phyloP scores from a whole-genome alignment of 148 eudicot genomes.

The Arbutus unedo region DNA sequence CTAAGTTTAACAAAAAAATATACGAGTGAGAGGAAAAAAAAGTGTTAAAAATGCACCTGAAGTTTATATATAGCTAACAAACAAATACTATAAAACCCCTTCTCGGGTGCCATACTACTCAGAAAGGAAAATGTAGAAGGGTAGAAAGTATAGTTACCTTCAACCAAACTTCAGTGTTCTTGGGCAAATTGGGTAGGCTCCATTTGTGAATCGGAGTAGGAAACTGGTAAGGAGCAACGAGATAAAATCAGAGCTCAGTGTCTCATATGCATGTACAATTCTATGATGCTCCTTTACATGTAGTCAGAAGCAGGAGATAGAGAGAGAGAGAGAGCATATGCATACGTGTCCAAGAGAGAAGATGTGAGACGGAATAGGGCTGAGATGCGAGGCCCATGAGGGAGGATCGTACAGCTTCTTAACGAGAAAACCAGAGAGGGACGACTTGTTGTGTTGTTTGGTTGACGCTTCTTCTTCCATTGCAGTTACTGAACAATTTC shows the following conservation, averaged over 20 bases:
- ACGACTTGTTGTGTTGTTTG: background rate
- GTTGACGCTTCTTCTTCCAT: background rate
- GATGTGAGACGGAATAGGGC: slow-evolving; percentile 63
- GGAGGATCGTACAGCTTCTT: slow-evolving; percentile 60
- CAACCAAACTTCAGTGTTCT: slow-evolving; percentile 71
- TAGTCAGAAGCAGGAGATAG: background rate
- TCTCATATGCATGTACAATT: background rate
- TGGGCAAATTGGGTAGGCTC: slow-evolving; percentile 91
- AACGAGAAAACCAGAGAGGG: slow-evolving; percentile 37
- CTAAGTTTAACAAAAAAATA: background rate
- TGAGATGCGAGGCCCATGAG: slow-evolving; percentile 81
- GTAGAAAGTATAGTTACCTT: slow-evolving; percentile 49
- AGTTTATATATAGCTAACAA: background rate
- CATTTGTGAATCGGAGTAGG: slow-evolving; percentile 97
- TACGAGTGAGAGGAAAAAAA: background rate
- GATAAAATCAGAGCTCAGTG: background rate
- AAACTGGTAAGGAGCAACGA: slow-evolving; percentile 39
- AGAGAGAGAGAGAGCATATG: background rate
- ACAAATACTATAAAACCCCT: background rate
- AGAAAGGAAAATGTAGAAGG: background rate
- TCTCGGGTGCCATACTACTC: background rate
- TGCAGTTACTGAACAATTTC: slow-evolving; percentile 1
- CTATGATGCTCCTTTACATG: background rate
- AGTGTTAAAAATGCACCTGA: background rate
- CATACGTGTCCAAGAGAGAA: slow-evolving; percentile 70